These are phyloP conservation scores for Aphanomyces cochlioides DNA, from an alignment of 352 stramenopile genomes.

Conservation along the genomic window DNA sequence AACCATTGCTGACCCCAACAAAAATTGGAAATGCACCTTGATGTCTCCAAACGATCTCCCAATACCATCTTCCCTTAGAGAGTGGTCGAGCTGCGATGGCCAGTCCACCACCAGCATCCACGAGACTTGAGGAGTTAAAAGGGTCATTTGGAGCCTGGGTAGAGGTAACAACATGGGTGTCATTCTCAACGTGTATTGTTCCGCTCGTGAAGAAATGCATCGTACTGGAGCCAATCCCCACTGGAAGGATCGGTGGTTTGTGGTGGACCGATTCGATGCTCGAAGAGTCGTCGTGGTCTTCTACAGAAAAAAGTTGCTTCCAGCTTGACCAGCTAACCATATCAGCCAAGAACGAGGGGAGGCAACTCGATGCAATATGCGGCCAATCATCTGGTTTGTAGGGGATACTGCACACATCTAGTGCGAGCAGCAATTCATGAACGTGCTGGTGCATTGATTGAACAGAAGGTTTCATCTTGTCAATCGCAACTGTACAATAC, in stretches of 20 bases:
- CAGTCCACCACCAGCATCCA: conserved; percentile 39
- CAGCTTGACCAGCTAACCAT: conserved; percentile 70
- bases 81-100: conserved; percentile 66
- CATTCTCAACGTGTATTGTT: conserved; percentile 6
- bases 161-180: conserved; percentile 23
- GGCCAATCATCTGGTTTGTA: conserved; percentile 63
- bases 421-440: conserved; percentile 63
- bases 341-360: conserved; percentile 63
- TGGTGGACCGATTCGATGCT: conserved; percentile 38
- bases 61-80: conserved; percentile 71
- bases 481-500: conserved; percentile 7
- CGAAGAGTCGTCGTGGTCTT: conserved; percentile 46
- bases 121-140: neutral
- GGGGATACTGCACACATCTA: conserved; percentile 78
- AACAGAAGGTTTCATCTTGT: conserved; percentile 31
- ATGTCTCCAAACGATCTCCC: conserved; percentile 57
- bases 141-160: neutral
- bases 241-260: conserved; percentile 53
- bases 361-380: conserved; percentile 51
- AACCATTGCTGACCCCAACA: conserved; percentile 55
- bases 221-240: conserved; percentile 32
- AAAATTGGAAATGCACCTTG: conserved; percentile 61
- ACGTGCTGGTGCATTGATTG: conserved; percentile 48
- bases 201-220: conserved; percentile 10
- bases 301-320: conserved; percentile 53